A percentile compares a stretch with the other conserved stretches of the same genome.
Evolutionary conservation across 2,329 filamentous ascomycete species (phyloP).

Genomic region (Cryphonectria parasitica): DNA sequence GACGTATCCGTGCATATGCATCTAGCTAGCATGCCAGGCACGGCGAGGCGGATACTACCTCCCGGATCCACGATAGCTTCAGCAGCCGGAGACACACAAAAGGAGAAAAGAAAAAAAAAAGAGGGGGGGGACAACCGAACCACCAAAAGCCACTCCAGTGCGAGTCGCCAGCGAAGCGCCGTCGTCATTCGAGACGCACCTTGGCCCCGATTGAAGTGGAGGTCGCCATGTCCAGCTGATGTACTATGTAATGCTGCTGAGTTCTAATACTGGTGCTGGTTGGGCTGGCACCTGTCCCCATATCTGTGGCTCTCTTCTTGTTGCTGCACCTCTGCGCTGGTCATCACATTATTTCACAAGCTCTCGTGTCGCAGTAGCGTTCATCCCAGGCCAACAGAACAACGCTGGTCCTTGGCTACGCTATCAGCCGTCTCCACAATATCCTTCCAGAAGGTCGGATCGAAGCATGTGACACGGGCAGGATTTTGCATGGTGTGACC

Average conservation of each 20-base stretch:
- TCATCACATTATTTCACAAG: not conserved
- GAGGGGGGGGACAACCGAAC: no score
- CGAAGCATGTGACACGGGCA: slow-evolving; percentile 13
- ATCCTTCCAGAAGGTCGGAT: slow-evolving; percentile 16
- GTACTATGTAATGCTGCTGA: not conserved
- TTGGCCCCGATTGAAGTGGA: not conserved
- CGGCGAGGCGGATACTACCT: slow-evolving; percentile 9
- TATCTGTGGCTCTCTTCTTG: not conserved
- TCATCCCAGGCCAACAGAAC: slow-evolving; percentile 14
- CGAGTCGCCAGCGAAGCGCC: slow-evolving; percentile 2
- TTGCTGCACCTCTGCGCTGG: not conserved
- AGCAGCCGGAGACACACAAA: not conserved
- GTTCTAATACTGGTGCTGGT: not conserved
- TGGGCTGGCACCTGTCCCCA: not conserved
- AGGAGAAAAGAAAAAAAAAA: not conserved
- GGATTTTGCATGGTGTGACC: slow-evolving; percentile 1
- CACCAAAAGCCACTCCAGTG: not conserved
- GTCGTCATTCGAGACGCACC: not conserved
- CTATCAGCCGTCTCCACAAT: slow-evolving; percentile 15
- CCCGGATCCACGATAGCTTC: slow-evolving; percentile 10
- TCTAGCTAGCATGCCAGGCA: slow-evolving; percentile 10
- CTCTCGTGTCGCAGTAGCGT: slow-evolving; percentile 8
- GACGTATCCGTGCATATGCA: slow-evolving; percentile 1
- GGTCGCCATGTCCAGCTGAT: not conserved
- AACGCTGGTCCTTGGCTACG: slow-evolving; percentile 2